Evolutionary conservation across 257 asterid genomes (phyloP), one percentile per base, ranked within the genome.

Genomic region (Datura wrightii): DNA sequence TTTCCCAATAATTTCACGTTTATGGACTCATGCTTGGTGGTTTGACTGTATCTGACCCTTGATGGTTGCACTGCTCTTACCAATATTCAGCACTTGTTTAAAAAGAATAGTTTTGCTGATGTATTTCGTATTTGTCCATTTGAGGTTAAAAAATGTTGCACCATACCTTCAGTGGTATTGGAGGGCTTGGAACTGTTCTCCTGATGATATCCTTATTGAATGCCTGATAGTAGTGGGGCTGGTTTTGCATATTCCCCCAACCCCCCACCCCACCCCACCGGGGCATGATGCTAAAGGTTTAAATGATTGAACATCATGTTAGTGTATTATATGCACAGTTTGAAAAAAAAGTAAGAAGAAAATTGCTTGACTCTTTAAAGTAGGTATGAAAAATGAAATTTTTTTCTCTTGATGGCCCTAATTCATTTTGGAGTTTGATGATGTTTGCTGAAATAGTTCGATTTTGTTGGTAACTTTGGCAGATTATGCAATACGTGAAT

Each of bases 1-100:
- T 48, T 13, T 65, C 39, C 50, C 9, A 50, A 48, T 65, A 50
- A 34, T 46, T 62, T 63, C 79, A 54, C 4, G 39, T 82, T 81
- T 65, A 36, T 4, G 1, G 34, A 8, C 48, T 78, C 31, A 50
- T 78, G 58, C 82, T 50, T 52, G 44, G 44, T 31, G 34, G 82
- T 31, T 52, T 78, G 24, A 52, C 63, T 52, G 79, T 78, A 42
- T 71, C 56, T 71, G 56, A 41, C 79, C 79, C 10, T 71, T 71
- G 79, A 44, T 44, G 18, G 79, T 71, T 9, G 56, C 79, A 70
- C 18, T 70, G 79, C 18, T 9, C 9, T 71, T 44, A 71, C 79
- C 79, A 10, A 10, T 8, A 0, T 71, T 5, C 56, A 71, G 37
- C n/a, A 71, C 79, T 42, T 44, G 56, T n/a, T 44, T n/a, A 13